Conservation (phyloP, 2,329 filamentous ascomycete genomes). For the Escovopsis weberi region DNA sequence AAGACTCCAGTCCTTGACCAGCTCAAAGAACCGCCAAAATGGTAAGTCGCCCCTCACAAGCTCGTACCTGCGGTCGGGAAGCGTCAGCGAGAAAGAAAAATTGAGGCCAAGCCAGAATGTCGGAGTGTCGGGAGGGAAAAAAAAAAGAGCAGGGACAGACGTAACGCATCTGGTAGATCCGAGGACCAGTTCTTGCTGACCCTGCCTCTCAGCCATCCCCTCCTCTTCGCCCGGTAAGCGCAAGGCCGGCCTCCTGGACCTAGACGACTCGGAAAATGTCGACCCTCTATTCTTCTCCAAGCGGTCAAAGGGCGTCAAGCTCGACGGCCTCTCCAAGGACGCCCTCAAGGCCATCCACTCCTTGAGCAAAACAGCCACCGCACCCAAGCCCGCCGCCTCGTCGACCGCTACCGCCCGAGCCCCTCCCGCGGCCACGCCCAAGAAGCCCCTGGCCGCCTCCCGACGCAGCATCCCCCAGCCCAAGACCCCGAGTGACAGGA, state of each 20-base stretch:
- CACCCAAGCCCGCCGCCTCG: slow-evolving; percentile 9
- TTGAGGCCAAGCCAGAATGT: too few relatives aligned
- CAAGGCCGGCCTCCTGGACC: slow-evolving; percentile 40
- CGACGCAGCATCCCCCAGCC: slow-evolving; percentile 33
- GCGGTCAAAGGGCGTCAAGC: slow-evolving; percentile 38
- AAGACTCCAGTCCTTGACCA: slow-evolving; percentile 57
- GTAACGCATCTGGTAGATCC: not conserved
- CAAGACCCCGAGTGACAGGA: slow-evolving; percentile 34
- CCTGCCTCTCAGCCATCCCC: slow-evolving; percentile 22
- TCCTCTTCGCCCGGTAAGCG: slow-evolving; percentile 34
- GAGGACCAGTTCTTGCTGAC: not conserved
- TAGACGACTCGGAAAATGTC: slow-evolving; percentile 45
- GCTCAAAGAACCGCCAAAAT: slow-evolving; percentile 66
- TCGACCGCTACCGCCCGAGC: too few relatives aligned
- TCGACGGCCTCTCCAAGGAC: slow-evolving; percentile 26
- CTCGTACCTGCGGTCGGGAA: too few relatives aligned
- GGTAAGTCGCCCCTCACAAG: slow-evolving; percentile 29
- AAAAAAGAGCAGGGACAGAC: not conserved
- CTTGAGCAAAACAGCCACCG: slow-evolving; percentile 26
- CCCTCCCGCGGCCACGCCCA: slow-evolving; percentile 14
- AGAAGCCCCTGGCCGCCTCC: slow-evolving; percentile 12
- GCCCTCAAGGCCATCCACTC: slow-evolving; percentile 33
- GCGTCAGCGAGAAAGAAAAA: too few relatives aligned
- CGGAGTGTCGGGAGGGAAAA: too few relatives aligned
- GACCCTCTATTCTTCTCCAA: slow-evolving; percentile 44